Percentiles rank a stretch among this genome's conserved stretches.
Evolutionary conservation across 768 basidiomycete species (phyloP).

Genomic region (Podaxis carcinomalis): DNA sequence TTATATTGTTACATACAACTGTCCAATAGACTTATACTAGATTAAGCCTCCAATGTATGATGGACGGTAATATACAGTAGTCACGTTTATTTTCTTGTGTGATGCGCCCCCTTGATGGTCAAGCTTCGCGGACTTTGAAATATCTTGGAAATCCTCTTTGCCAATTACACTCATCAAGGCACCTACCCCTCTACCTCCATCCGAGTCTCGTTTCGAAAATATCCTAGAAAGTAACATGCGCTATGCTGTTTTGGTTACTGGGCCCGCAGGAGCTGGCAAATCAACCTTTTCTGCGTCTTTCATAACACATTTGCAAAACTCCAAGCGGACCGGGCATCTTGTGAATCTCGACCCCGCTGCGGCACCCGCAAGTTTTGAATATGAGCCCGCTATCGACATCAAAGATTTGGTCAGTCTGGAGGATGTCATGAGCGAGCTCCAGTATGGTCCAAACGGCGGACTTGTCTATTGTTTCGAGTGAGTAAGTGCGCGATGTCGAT

Average conservation of each 20-base stretch:
- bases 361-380: conserved; percentile 79
- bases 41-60: background rate
- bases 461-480: conserved; percentile 99
- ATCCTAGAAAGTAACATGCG: conserved; percentile 52
- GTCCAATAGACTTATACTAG: too few species aligned
- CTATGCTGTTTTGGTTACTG: conserved; percentile 84
- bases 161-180: background rate
- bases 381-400: conserved; percentile 92
- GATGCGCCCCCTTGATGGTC: background rate
- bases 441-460: conserved; percentile 95
- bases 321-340: conserved; percentile 83
- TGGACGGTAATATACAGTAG: background rate
- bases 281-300: conserved; percentile 89
- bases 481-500: conserved; percentile 47
- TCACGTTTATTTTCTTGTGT: background rate
- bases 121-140: background rate
- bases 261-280: conserved; percentile 98
- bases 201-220: background rate
- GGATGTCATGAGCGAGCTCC: conserved; percentile 94
- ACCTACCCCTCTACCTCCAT: background rate
- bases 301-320: conserved; percentile 81
- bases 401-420: conserved; percentile 86
- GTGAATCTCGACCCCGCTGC: conserved; percentile 99
- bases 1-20: too few species aligned
- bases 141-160: background rate